A percentile compares a stretch with the other conserved stretches of the same genome.
Conservation (phyloP, 2,329 filamentous ascomycete species). For the Ascochyta clinopodiicola region DNA sequence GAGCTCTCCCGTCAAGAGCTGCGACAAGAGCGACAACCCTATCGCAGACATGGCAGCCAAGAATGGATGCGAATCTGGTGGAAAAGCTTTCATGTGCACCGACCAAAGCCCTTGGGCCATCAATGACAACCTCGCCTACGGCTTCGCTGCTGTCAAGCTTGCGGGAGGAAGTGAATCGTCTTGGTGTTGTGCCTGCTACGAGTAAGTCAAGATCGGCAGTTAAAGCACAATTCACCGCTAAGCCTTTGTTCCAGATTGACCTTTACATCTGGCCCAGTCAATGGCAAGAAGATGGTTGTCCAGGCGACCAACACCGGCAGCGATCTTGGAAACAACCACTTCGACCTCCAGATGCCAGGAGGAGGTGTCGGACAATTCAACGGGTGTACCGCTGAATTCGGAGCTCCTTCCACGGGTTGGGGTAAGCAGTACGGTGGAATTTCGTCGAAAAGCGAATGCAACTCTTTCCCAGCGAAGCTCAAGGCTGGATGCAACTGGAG, state of each 20-base stretch:
- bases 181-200: constrained; percentile 72
- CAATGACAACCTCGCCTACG: constrained; percentile 64
- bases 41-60: constrained; percentile 58
- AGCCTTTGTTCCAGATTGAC: constrained; percentile 52
- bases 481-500: constrained; percentile 48
- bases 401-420: constrained; percentile 44
- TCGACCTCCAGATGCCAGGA: constrained; percentile 48
- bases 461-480: constrained; percentile 43
- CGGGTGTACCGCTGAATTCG: constrained; percentile 42
- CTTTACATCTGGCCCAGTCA: constrained; percentile 62
- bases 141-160: constrained; percentile 68
- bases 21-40: constrained; percentile 63
- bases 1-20: constrained; percentile 60
- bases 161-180: constrained; percentile 59
- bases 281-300: constrained; percentile 68
- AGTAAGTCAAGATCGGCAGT: constrained; percentile 39
- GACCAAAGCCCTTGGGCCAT: constrained; percentile 69
- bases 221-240: constrained; percentile 4
- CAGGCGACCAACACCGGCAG: constrained; percentile 68
- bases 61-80: constrained; percentile 61
- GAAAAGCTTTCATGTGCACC: constrained; percentile 64
- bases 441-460: constrained; percentile 39
- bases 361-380: constrained; percentile 48
- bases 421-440: constrained; percentile 46
- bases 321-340: constrained; percentile 47